Percentiles rank a stretch among this genome's conserved stretches.
These are phyloP conservation scores for Talaromyces sp. DNA, from an alignment of 2,329 filamentous ascomycete genomes.

Conservation along the genomic window DNA sequence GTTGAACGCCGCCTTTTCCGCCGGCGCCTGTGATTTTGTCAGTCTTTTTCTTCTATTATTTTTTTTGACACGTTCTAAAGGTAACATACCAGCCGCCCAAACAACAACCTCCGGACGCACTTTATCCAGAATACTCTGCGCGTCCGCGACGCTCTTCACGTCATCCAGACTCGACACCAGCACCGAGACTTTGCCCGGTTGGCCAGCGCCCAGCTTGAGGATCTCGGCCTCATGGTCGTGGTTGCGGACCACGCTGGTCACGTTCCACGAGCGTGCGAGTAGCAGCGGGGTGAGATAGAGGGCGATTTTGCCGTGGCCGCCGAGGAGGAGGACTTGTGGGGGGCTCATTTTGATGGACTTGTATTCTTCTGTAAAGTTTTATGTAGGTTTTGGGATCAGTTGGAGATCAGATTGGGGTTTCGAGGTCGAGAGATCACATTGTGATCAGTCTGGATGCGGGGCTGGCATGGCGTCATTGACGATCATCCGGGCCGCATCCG, in stretches of 20 bases:
- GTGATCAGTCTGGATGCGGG: not conserved
- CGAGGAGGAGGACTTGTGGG: conserved; percentile 62
- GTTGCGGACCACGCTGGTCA: conserved; percentile 72
- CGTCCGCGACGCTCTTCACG: conserved; percentile 58
- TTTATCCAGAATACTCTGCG: conserved; percentile 52
- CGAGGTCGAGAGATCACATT: not conserved
- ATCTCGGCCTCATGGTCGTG: conserved; percentile 63
- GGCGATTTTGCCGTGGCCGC: conserved; percentile 76
- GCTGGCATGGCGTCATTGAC: not conserved
- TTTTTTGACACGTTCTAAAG: too few species aligned
- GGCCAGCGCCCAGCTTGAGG: conserved; percentile 52
- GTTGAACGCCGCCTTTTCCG: conserved; percentile 47
- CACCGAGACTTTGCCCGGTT: conserved; percentile 61
- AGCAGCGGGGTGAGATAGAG: conserved; percentile 71
- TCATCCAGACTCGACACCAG: conserved; percentile 68
- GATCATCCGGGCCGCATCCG: not conserved
- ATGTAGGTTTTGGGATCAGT: not conserved
- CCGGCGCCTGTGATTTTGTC: conserved; percentile 43
- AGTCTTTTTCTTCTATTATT: too few species aligned
- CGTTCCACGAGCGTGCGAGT: conserved; percentile 66
- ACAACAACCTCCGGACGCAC: conserved; percentile 42
- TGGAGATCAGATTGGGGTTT: too few species aligned
- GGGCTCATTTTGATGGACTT: not conserved
- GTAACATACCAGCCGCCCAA: conserved; percentile 39
- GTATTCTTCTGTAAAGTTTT: not conserved